Base-by-base conservation (phyloP, 192 early-diverging fungal species). In the Phlyctochytrium arcticum region DNA sequence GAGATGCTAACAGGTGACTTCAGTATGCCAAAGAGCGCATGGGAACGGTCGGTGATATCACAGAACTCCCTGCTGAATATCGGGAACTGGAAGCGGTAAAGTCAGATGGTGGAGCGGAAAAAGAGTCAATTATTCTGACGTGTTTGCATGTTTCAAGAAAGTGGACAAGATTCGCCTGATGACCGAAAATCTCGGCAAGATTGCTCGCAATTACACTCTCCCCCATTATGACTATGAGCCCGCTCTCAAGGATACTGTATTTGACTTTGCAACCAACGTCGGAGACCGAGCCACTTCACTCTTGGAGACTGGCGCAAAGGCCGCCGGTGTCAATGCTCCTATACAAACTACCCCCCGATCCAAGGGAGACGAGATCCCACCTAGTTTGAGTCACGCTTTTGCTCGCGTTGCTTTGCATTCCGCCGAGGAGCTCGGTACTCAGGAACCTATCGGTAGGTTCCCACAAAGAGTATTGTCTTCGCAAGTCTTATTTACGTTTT, bases 21-120 rank as follows among this genome's bases (percentile, higher is more conserved):
- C 76, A 97, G 91, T 89, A 88, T 79, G 94, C 95, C 24, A 85
- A 87, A 60, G 96, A 99, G 69, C 87, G 86, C 70, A 78, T 96
- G 54, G 90, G 89, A 33, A 88, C 75, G 57, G 80, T 80, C 10
- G 82, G 84, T 23, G 92, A 95, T 57, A 81, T 94, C 30, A 99
- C 96, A 31, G 91, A 92, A 57, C 86, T 99, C 29, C 96, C 96
- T 34, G 81, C 81, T 56, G 95, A 99, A 66, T 99, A 98, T 75
- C 79, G 91, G 56, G 85, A 89, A 54, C 80, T 99, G 46, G 96
- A 98, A 67, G 84, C 83, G 81, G 91, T 91, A 79, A 57, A n/a
- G n/a, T n/a, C n/a, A n/a, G n/a, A n/a, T n/a, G n/a, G n/a, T n/a
- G n/a, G n/a, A n/a, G n/a, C n/a, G n/a, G n/a, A n/a, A n/a, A n/a